Evolutionary conservation across 192 early-diverging fungal species (phyloP).

Genomic region (Entomortierella parvispora): DNA sequence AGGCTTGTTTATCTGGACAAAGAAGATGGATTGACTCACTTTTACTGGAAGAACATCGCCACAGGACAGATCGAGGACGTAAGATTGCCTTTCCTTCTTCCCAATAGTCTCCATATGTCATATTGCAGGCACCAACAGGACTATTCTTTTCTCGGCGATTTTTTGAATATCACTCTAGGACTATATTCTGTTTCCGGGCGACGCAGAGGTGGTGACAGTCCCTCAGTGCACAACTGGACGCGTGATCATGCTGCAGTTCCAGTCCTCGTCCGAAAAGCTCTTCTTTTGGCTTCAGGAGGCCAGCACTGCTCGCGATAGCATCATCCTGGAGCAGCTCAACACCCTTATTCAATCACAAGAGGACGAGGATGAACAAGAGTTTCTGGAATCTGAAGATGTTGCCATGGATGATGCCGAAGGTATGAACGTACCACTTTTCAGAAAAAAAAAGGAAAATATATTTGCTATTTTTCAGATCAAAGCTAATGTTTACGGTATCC

Average conservation of each 20-base stretch:
- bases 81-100: not conserved
- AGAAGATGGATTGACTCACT: conserved; percentile 78
- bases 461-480: not conserved
- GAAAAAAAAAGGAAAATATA: too few relatives aligned
- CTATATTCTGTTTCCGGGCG: conserved; percentile 82
- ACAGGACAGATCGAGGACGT: conserved; percentile 46
- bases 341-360: conserved; percentile 53
- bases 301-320: conserved; percentile 67
- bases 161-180: conserved; percentile 56
- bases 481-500: too few relatives aligned
- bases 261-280: conserved; percentile 78
- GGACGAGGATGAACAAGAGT: conserved; percentile 49
- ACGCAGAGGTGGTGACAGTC: conserved; percentile 72
- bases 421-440: not conserved
- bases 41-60: conserved; percentile 82
- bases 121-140: too few relatives aligned
- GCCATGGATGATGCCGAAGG: conserved; percentile 34
- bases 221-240: conserved; percentile 70
- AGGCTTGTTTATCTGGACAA: conserved; percentile 68
- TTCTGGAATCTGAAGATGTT: conserved; percentile 36
- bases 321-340: conserved; percentile 67
- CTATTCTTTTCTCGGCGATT: too few relatives aligned
- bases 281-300: conserved; percentile 90
- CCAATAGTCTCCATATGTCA: not conserved
- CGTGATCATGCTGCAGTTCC: conserved; percentile 85